Percentiles rank a stretch among this genome's conserved stretches.
Evolutionary conservation across 2,329 filamentous ascomycete species (phyloP).

Genomic region (Hymenotorrendiella dingleyae): DNA sequence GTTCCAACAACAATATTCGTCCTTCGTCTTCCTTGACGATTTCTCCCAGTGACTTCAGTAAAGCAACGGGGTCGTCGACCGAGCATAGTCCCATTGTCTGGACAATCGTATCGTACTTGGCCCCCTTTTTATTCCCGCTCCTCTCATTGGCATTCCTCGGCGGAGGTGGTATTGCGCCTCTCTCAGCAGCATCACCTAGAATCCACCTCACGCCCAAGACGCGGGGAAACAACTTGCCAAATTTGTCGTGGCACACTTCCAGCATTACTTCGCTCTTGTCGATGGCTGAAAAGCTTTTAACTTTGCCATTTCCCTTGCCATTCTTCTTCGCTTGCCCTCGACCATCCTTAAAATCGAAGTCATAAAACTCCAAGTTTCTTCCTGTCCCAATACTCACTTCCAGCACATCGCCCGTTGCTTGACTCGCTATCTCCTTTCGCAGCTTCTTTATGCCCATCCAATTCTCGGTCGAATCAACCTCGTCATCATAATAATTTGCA

Average conservation of each 20-base stretch:
- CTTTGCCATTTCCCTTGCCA: constrained; percentile 26
- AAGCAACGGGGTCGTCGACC: constrained; percentile 48
- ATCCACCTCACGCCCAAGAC: constrained; percentile 36
- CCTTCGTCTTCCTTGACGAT: constrained; percentile 48
- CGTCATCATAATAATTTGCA: constrained; percentile 52
- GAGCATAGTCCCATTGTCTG: constrained; percentile 62
- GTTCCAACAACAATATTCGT: constrained; percentile 56
- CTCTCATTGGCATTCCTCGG: constrained; percentile 21
- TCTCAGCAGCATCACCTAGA: constrained; percentile 25
- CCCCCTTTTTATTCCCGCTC: constrained; percentile 15
- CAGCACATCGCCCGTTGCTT: constrained; percentile 51
- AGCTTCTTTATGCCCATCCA: constrained; percentile 49
- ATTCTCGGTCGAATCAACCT: constrained; percentile 51
- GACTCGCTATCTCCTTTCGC: constrained; percentile 42
- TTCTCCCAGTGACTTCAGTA: constrained; percentile 48
- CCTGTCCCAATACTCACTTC: constrained; percentile 60
- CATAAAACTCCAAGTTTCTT: constrained; percentile 53
- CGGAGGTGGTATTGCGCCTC: constrained; percentile 21
- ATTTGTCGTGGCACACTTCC: constrained; percentile 48
- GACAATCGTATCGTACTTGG: constrained; percentile 53
- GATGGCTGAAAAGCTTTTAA: constrained; percentile 55
- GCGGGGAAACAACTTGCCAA: constrained; percentile 39
- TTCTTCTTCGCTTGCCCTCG: constrained; percentile 21
- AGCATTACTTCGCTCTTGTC: constrained; percentile 58
- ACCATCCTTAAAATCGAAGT: constrained; percentile 39